phyloP scores from a whole-genome alignment of 768 basidiomycete species.

The Psilocybe subaeruginosa region DNA sequence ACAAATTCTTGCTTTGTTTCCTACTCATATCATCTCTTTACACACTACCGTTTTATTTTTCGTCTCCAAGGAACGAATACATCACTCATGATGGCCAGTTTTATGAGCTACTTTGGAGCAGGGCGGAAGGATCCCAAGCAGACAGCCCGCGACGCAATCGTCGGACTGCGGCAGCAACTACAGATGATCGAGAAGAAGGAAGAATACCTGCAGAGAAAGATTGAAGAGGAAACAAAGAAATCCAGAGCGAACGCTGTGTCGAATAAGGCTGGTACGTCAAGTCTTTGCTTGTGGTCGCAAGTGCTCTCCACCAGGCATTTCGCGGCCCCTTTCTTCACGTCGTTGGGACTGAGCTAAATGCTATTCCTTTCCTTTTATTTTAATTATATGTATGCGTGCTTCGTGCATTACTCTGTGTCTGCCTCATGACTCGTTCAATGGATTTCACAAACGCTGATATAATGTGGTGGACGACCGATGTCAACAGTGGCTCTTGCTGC shows the following conservation, averaged over 20 bases:
- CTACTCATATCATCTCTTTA: constrained; percentile 13
- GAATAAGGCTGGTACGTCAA: constrained; percentile 84
- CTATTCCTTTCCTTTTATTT: background rate
- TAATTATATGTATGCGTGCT: too few species aligned
- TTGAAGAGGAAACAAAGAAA: constrained; percentile 91
- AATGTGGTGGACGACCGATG: constrained; percentile 1
- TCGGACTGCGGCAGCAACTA: constrained; percentile 89
- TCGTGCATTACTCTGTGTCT: too few species aligned
- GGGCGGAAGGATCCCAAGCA: constrained; percentile 80
- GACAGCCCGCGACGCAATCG: constrained; percentile 90
- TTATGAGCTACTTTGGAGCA: constrained; percentile 88
- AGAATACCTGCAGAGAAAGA: constrained; percentile 94
- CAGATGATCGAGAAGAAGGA: constrained; percentile 99
- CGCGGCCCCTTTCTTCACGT: background rate
- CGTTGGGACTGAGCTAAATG: background rate
- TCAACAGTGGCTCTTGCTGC: constrained; percentile 82
- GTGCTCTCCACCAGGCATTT: background rate
- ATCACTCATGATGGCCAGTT: constrained; percentile 63
- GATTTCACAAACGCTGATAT: background rate
- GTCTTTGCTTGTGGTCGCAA: constrained; percentile 3
- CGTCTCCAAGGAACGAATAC: background rate
- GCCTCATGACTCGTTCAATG: background rate
- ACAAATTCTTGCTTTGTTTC: background rate
- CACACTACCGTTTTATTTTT: background rate
- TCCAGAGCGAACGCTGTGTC: constrained; percentile 91